Evolutionary conservation across 306 rosid genomes (phyloP), one percentile per base, ranked within the genome.

Genomic region (Luffa acutangula): DNA sequence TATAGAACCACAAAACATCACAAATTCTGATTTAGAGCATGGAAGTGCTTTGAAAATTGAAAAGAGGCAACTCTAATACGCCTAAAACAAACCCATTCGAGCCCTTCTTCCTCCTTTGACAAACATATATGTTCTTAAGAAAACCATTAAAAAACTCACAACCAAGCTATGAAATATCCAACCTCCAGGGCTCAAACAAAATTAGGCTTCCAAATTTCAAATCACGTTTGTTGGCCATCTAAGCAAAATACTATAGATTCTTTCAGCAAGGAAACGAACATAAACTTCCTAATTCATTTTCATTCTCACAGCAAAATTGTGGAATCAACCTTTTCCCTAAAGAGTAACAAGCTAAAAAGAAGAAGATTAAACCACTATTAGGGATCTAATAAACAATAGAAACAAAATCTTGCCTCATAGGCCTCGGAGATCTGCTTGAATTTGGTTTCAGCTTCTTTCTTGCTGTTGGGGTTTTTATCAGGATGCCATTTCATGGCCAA

Each of bases 401-500:
- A 6, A 21, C 25, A 58, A 82, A 49, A 82, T 79, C 85, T 86
- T 86, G 84, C 98, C 97, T 90, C 97, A 75, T 95, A 95, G 37
- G 97, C 97, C 81, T 95, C 98, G 53, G 98, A 92, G 83, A 95
- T 95, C 83, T 92, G 88, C 91, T 95, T 95, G 95, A 95, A 95
- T 76, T 89, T 90, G 87, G 97, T 94, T 85, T 92, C 98, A 66
- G 98, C 97, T 86, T 92, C 98, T 80, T 90, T 91, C 66, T 92
- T 95, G 85, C 80, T 80, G 76, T 79, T 90, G 42, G 93, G 97
- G 80, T 95, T 95, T 89, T 95, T 95, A 62, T 95, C 98, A 80
- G 98, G 98, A 66, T 95, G 98, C 98, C 98, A 95, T 92, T 94
- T 94, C 97, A 94, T 92, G 11, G 97, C 97, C 90, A 92, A 86